Percentiles rank a stretch among this genome's conserved stretches.
phyloP scores from a whole-genome alignment of 805 yeast genomes.

The Cephaloascus albidus region DNA sequence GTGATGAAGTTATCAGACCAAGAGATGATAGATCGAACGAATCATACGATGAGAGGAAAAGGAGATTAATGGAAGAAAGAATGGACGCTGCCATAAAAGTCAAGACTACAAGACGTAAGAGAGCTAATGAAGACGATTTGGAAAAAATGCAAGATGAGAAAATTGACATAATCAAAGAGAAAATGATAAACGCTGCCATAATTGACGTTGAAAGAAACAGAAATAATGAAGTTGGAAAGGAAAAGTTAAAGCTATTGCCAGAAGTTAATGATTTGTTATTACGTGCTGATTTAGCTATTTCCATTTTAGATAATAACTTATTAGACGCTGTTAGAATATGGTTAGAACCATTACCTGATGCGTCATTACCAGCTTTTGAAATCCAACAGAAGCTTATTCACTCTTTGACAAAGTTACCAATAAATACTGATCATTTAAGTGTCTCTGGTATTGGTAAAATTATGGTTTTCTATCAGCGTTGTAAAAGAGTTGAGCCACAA shows the following conservation, averaged over 20 bases:
- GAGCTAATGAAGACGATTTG: slow-evolving; percentile 83
- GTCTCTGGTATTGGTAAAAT: slow-evolving; percentile 94
- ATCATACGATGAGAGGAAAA: slow-evolving; percentile 29
- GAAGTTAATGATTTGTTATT: slow-evolving; percentile 69
- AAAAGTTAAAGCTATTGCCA: slow-evolving; percentile 71
- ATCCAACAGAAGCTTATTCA: slow-evolving; percentile 82
- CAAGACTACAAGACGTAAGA: slow-evolving; percentile 49
- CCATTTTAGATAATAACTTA: slow-evolving; percentile 87
- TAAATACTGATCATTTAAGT: slow-evolving; percentile 89
- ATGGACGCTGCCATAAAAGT: slow-evolving; percentile 71
- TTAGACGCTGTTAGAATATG: slow-evolving; percentile 91
- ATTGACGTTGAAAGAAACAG: slow-evolving; percentile 54
- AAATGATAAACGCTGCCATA: slow-evolving; percentile 85
- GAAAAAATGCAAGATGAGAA: slow-evolving; percentile 93
- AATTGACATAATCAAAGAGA: slow-evolving; percentile 70
- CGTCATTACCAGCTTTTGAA: slow-evolving; percentile 94
- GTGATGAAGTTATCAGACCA: slow-evolving; percentile 3
- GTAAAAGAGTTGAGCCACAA: slow-evolving; percentile 79
- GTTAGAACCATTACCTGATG: slow-evolving; percentile 98
- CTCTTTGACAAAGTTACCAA: slow-evolving; percentile 72
- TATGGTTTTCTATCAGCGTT: slow-evolving; percentile 84
- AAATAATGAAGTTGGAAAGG: slow-evolving; percentile 60
- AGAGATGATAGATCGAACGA: slow-evolving; percentile 11
- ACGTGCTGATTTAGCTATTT: slow-evolving; percentile 81
- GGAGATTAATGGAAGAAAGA: slow-evolving; percentile 72